A percentile compares a stretch with the other conserved stretches of the same genome.
Evolutionary conservation across 495 filamentous ascomycete species (phyloP).

Genomic region (Trichoderma reesei): DNA sequence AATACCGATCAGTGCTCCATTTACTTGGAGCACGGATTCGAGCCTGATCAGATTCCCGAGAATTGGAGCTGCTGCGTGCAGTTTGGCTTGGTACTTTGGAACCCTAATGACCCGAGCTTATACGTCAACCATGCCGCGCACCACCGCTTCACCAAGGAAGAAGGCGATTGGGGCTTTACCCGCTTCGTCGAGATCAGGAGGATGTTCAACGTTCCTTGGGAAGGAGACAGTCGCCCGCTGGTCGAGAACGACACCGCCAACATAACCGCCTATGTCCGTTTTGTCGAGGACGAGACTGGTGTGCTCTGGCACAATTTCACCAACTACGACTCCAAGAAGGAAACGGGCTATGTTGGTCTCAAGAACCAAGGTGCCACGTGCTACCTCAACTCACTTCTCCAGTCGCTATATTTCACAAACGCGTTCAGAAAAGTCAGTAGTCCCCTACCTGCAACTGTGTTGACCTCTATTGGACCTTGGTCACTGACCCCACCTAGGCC

Average conservation of each 20-base stretch:
- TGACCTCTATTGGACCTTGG: conserved; percentile 8
- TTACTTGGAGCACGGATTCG: conserved; percentile 90
- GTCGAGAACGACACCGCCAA: conserved; percentile 81
- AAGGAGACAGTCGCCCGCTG: conserved; percentile 55
- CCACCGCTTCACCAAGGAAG: conserved; percentile 88
- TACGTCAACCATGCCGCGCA: conserved; percentile 59
- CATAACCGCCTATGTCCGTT: conserved; percentile 84
- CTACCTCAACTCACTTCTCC: conserved; percentile 93
- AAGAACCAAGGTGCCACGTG: conserved; percentile 98
- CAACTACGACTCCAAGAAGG: conserved; percentile 98
- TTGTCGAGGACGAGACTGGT: conserved; percentile 94
- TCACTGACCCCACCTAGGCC: conserved; percentile 43
- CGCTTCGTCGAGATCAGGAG: conserved; percentile 76
- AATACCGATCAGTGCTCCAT: conserved; percentile 85
- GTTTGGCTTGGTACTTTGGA: conserved; percentile 89
- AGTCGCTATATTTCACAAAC: conserved; percentile 96
- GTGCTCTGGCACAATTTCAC: conserved; percentile 99
- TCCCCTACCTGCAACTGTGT: background rate
- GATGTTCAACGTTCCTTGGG: conserved; percentile 64
- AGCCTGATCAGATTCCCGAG: conserved; percentile 54
- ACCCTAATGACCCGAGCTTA: conserved; percentile 76
- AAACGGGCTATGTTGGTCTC: conserved; percentile 92
- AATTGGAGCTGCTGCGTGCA: conserved; percentile 96
- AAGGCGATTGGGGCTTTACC: conserved; percentile 99
- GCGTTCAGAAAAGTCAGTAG: conserved; percentile 76